phyloP scores from a whole-genome alignment of 495 filamentous ascomycete genomes.

The Bacidia gigantensis region DNA sequence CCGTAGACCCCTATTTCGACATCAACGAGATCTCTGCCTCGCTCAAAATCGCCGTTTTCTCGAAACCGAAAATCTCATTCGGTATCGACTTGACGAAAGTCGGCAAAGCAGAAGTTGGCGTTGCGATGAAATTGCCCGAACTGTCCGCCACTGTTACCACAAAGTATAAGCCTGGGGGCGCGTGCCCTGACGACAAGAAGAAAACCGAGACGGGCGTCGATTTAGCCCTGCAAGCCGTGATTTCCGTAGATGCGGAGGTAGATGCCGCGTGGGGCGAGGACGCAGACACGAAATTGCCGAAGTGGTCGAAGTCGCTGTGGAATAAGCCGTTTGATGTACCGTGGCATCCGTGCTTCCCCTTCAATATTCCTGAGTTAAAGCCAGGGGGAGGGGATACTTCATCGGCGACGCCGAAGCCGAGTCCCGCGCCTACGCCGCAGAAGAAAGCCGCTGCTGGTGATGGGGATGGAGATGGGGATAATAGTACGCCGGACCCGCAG shows the following conservation, averaged over 20 bases:
- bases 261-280: constrained; percentile 5
- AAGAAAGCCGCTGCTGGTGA: neutral
- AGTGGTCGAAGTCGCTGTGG: constrained; percentile 4
- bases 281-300: neutral
- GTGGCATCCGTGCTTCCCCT: neutral
- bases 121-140: constrained; percentile 21
- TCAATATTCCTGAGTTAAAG: neutral
- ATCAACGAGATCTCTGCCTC: constrained; percentile 16
- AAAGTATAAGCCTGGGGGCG: constrained; percentile 17
- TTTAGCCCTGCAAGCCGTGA: constrained; percentile 12
- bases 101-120: constrained; percentile 18
- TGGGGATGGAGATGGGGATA: too few species aligned
- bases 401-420: neutral
- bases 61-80: constrained; percentile 23
- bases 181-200: constrained; percentile 12
- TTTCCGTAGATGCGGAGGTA: constrained; percentile 30
- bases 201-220: constrained; percentile 21
- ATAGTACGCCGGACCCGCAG: too few species aligned
- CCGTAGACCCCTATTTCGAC: constrained; percentile 17
- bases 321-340: neutral
- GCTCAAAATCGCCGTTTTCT: constrained; percentile 17
- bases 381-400: neutral
- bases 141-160: constrained; percentile 14
- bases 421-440: neutral
- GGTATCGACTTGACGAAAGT: constrained; percentile 20